Evolutionary conservation across 2,329 filamentous ascomycete genomes (phyloP).

Genomic region (Talaromyces sp.): DNA sequence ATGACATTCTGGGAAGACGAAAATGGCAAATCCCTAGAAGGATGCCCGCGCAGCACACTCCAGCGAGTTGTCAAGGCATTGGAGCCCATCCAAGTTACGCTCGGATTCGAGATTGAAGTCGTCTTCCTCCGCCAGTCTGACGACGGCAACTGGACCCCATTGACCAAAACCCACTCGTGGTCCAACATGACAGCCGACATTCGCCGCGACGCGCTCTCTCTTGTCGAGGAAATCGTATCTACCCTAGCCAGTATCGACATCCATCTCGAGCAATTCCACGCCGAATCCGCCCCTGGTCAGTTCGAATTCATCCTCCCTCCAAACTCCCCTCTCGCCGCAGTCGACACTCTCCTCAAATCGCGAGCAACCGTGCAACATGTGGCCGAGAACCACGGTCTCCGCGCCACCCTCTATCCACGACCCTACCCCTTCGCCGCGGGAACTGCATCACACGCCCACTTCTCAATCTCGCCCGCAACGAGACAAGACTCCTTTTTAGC

Average conservation of each 20-base stretch:
- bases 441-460: conserved; percentile 63
- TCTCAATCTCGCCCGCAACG: conserved; percentile 51
- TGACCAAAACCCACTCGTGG: conserved; percentile 66
- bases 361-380: conserved; percentile 63
- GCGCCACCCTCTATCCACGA: conserved; percentile 69
- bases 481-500: conserved; percentile 63
- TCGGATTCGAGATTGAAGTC: conserved; percentile 81
- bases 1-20: conserved; percentile 61
- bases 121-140: conserved; percentile 56
- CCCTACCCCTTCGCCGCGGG: conserved; percentile 56
- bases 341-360: conserved; percentile 66
- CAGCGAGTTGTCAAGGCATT: conserved; percentile 50
- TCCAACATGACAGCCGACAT: conserved; percentile 60
- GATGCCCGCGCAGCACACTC: conserved; percentile 65
- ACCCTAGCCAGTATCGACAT: conserved; percentile 59
- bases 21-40: conserved; percentile 44
- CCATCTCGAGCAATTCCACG: conserved; percentile 65
- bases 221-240: conserved; percentile 62
- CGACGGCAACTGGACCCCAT: conserved; percentile 36
- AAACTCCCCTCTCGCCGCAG: conserved; percentile 57
- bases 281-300: conserved; percentile 68
- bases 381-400: conserved; percentile 57
- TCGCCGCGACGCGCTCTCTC: conserved; percentile 43
- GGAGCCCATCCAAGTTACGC: conserved; percentile 51
- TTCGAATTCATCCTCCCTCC: conserved; percentile 71